These are phyloP conservation scores for Phascolomyces articulosus DNA, from an alignment of 371 early-diverging fungal genomes.

Conservation along the genomic window DNA sequence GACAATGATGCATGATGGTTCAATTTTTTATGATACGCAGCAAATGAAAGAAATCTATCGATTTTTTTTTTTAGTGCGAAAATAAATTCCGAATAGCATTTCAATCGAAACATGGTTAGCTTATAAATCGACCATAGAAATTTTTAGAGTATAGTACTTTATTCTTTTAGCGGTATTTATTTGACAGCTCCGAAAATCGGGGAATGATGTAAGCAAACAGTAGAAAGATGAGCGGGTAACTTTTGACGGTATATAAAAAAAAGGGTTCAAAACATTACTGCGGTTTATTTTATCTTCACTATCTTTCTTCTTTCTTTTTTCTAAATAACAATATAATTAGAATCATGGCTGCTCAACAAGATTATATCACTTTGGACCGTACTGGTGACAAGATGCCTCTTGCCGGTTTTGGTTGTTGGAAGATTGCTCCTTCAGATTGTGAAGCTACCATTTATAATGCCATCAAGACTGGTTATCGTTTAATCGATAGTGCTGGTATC, in stretches of 20 bases:
- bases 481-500: constrained; percentile 44
- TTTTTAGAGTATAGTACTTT: too few species aligned
- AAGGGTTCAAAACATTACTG: neutral
- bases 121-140: too few species aligned
- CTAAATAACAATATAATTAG: neutral
- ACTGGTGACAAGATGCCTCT: constrained; percentile 45
- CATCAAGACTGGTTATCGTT: constrained; percentile 46
- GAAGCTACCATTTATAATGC: constrained; percentile 50
- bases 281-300: neutral
- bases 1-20: too few species aligned
- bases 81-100: too few species aligned
- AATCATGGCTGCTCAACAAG: constrained; percentile 10
- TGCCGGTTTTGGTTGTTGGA: constrained; percentile 48
- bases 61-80: too few species aligned
- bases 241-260: neutral
- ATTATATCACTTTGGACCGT: constrained; percentile 27
- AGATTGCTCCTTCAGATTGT: constrained; percentile 29
- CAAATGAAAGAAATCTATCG: too few species aligned
- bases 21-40: too few species aligned
- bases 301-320: neutral
- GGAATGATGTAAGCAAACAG: too few species aligned
- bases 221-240: neutral
- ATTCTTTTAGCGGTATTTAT: too few species aligned
- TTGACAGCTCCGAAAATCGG: neutral
- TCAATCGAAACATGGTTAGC: too few species aligned